Base-by-base conservation (phyloP, 345 rosid species). In the Populus ilicifolia region DNA sequence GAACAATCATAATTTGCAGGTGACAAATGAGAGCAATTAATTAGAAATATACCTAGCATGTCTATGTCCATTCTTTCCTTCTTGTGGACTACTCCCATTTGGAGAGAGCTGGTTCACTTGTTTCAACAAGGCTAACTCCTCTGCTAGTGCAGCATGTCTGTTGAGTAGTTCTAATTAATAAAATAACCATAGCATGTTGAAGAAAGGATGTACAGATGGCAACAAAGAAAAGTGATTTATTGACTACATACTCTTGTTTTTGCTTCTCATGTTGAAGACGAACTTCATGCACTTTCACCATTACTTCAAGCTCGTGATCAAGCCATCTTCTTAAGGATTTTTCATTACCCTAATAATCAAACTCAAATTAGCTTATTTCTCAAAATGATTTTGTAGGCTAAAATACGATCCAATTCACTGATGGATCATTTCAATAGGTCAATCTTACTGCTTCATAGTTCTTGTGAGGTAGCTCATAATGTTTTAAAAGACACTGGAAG, bases 281-380 rank as follows among this genome's bases (percentile, higher is more conserved):
- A 72, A 96, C 99, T 92, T 91, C 99, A 81, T 93, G 98, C 86
- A 96, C 94, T 85, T 96, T 90, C 86, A 96, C 99, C 97, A 92
- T 91, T 80, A 96, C 98, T 87, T 96, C 98, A 79, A 96, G 87
- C 86, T 96, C 99, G 69, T 96, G 94, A 71, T 96, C 96, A 72
- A 96, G 92, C 97, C 97, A 96, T 16, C 96, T 92, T 68, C 92
- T 97, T 54, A 96, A 84, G 54, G 93, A 86, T 79, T 96, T 96
- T 86, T 96, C 99, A 82, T 93, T 93, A 78, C 83, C 91, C 99
- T 90, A 76, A 77, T 79, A 8, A 65, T 70, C 67, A 43, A 79
- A 61, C 43, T 72, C 62, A 73, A 72, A 66, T 38, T 67, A 46
- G 4, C 50, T 44, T 44, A 11, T 25, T 21, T 36, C 27, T 41